Base-by-base conservation (phyloP, 345 rosid genomes). In the Zanthoxylum bungeanum region DNA sequence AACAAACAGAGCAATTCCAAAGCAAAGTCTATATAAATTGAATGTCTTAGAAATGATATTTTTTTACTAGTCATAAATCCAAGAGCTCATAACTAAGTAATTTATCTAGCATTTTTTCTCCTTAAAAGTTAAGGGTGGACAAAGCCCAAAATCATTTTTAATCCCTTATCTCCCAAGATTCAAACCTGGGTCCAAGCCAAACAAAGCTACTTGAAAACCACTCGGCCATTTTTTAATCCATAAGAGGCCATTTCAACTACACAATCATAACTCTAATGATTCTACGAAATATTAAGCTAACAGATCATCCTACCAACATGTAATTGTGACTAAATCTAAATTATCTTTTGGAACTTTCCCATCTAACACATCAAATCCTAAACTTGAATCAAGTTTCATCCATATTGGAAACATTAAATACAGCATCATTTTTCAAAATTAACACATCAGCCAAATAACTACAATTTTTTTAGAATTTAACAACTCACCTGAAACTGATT, bases 401-500 rank as follows among this genome's bases (percentile, higher is more conserved):
- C 2, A 8, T 57, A 28, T 64, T 19, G 16, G 49, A 44, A 44
- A 44, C 55, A 14, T 14, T 36, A 66, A 28, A 31, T 1, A 55
- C 2, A 39, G 36, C 7, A 42, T 25, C 10, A 14, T 28, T 46
- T 37, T 33, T 47, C 49, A 3, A 12, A 17, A 53, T 7, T 31
- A 56, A 14, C 24, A 31, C 28, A 66, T 66, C 33, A 31, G 42
- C 39, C 5, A n/a, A 49, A 49, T 66, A 9, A 49, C n/a, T 11
- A 30, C 11, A 19, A 25, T 49, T 49, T 24, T 24, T 58, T 16
- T 30, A 8, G 4, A 64, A 66, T 14, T 50, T 33, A 34, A 25
- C 16, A 53, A 52, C 46, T 53, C 60, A 91, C 98, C 99, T 96
- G 99, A 78, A 96, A 96, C 57, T 96, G 99, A 78, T 96, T 96